A percentile compares a stretch with the other conserved stretches of the same genome.
Evolutionary conservation across 2,329 filamentous ascomycete genomes (phyloP).

Genomic region (Pyrenophora graminea): DNA sequence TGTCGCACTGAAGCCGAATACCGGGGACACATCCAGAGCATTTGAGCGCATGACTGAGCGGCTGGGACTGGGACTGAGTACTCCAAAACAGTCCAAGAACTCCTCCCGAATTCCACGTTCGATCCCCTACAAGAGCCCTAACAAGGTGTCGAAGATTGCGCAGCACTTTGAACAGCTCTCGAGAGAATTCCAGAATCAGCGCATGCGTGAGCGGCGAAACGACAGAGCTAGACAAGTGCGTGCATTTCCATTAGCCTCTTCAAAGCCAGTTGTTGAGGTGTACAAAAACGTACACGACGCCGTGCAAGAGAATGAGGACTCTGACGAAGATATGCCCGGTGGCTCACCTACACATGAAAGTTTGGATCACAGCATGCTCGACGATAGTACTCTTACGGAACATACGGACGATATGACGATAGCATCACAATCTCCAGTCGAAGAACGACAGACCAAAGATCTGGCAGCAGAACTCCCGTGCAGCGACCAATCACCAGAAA

Average conservation of each 20-base stretch:
- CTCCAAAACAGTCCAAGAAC: slow-evolving; percentile 61
- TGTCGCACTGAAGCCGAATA: slow-evolving; percentile 31
- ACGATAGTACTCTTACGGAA: slow-evolving; percentile 41
- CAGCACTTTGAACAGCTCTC: slow-evolving; percentile 97
- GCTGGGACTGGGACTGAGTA: slow-evolving; percentile 62
- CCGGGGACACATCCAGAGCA: slow-evolving; percentile 45
- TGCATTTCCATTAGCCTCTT: slow-evolving; percentile 85
- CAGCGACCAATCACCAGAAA: slow-evolving; percentile 31
- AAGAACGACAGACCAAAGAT: slow-evolving; percentile 33
- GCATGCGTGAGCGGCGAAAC: slow-evolving; percentile 81
- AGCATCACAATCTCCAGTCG: slow-evolving; percentile 41
- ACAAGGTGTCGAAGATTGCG: slow-evolving; percentile 87
- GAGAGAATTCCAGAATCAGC: slow-evolving; percentile 93
- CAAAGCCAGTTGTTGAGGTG: slow-evolving; percentile 94
- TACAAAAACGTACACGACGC: slow-evolving; percentile 94
- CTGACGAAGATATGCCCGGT: slow-evolving; percentile 62
- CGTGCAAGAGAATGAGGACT: slow-evolving; percentile 75
- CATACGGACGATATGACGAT: slow-evolving; percentile 38
- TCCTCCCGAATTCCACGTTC: slow-evolving; percentile 83
- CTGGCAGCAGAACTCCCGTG: slow-evolving; percentile 21
- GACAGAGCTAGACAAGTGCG: slow-evolving; percentile 76
- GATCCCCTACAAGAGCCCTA: slow-evolving; percentile 66
- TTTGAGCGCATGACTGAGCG: slow-evolving; percentile 76
- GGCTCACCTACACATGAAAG: slow-evolving; percentile 39
- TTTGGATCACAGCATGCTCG: slow-evolving; percentile 45